phyloP scores from a whole-genome alignment of 805 yeast genomes.

The Pichia heedii region DNA sequence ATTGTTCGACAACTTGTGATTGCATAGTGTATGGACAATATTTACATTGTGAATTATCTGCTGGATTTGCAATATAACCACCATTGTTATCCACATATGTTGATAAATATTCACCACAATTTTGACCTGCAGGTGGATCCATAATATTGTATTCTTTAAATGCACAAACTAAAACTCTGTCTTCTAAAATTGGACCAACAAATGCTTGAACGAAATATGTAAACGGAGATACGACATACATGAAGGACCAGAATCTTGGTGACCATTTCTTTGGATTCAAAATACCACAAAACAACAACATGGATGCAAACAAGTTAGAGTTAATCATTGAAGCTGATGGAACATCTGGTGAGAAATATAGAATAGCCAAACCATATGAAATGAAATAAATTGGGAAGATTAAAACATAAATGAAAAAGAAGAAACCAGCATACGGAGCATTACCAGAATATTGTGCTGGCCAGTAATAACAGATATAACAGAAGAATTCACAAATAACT shows the following conservation, averaged over 20 bases:
- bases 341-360: slow-evolving; percentile 55
- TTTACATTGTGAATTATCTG: slow-evolving; percentile 37
- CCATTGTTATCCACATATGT: slow-evolving; percentile 31
- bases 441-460: slow-evolving; percentile 29
- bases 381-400: slow-evolving; percentile 39
- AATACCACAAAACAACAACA: slow-evolving; percentile 61
- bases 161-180: slow-evolving; percentile 40
- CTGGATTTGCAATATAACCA: slow-evolving; percentile 52
- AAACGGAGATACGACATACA: slow-evolving; percentile 64
- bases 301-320: slow-evolving; percentile 47
- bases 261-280: slow-evolving; percentile 46
- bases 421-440: slow-evolving; percentile 40
- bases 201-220: slow-evolving; percentile 61
- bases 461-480: slow-evolving; percentile 32
- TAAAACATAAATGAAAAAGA: slow-evolving; percentile 25
- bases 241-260: slow-evolving; percentile 78
- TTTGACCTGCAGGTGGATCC: slow-evolving; percentile 53
- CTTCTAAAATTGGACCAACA: slow-evolving; percentile 41
- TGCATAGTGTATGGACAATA: slow-evolving; percentile 39
- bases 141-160: slow-evolving; percentile 39
- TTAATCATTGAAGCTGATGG: slow-evolving; percentile 57
- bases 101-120: slow-evolving; percentile 49
- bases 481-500: slow-evolving; percentile 38
- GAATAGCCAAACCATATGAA: slow-evolving; percentile 45
- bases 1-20: slow-evolving; percentile 35